These are phyloP conservation scores for Yamadazyma triangularis DNA, from an alignment of 1,139 yeast genomes.

Conservation along the genomic window DNA sequence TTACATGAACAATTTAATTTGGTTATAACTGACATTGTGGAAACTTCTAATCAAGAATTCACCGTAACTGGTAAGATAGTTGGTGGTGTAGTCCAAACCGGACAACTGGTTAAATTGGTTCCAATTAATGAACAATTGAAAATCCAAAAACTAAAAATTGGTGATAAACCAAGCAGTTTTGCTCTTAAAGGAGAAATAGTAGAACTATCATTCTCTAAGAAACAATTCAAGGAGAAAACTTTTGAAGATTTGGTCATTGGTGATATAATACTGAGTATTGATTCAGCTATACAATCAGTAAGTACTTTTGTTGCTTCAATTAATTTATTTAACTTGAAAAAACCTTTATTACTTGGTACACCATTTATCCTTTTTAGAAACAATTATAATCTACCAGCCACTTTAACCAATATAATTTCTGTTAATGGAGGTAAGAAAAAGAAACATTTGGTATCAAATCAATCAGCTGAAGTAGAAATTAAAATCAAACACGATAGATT, in stretches of 20 bases:
- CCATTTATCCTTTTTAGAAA: slow-evolving; percentile 82
- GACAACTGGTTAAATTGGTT: slow-evolving; percentile 60
- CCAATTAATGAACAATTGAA: slow-evolving; percentile 45
- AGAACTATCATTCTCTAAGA: slow-evolving; percentile 51
- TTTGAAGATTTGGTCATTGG: slow-evolving; percentile 56
- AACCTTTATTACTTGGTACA: slow-evolving; percentile 80
- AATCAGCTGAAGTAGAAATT: slow-evolving; percentile 67
- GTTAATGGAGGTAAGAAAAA: slow-evolving; percentile 27
- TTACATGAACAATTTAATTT: slow-evolving; percentile 39
- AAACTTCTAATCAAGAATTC: slow-evolving; percentile 28
- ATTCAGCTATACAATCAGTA: slow-evolving; percentile 36
- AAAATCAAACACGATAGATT: slow-evolving; percentile 51
- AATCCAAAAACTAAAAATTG: slow-evolving; percentile 26
- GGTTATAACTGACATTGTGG: slow-evolving; percentile 47
- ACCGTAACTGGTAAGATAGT: slow-evolving; percentile 68
- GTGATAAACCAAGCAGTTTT: slow-evolving; percentile 25
- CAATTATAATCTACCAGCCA: slow-evolving; percentile 71
- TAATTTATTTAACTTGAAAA: slow-evolving; percentile 62
- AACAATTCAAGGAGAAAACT: slow-evolving; percentile 40
- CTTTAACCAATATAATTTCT: slow-evolving; percentile 53
- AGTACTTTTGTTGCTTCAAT: slow-evolving; percentile 52
- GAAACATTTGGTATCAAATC: slow-evolving; percentile 70
- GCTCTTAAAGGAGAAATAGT: slow-evolving; percentile 73
- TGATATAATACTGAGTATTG: slow-evolving; percentile 59
- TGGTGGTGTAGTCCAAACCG: slow-evolving; percentile 72